A percentile compares a stretch with the other conserved stretches of the same genome.
phyloP scores from a whole-genome alignment of 2,329 filamentous ascomycete species.

The Akanthomyces muscarius region DNA sequence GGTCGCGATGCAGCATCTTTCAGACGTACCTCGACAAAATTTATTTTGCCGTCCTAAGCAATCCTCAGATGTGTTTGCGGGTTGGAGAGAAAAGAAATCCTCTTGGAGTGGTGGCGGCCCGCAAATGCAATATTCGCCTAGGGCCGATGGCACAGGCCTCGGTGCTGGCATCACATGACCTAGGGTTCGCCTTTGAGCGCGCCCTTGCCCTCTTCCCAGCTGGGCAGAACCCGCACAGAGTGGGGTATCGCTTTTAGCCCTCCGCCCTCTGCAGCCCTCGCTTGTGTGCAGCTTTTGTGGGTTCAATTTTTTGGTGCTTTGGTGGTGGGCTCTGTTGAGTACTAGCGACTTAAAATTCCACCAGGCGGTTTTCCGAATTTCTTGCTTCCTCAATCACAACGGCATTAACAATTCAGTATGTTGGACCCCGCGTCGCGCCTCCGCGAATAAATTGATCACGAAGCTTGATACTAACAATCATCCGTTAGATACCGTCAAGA shows the following conservation, averaged over 20 bases:
- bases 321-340: conserved; percentile 7
- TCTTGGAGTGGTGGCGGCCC: conserved; percentile 28
- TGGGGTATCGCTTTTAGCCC: conserved; percentile 12
- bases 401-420: conserved; percentile 20
- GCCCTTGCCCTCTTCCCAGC: conserved; percentile 21
- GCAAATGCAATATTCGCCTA: conserved; percentile 18
- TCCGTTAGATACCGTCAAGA: conserved; percentile 53
- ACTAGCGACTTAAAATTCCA: conserved; percentile 19
- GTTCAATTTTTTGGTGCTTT: not conserved
- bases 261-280: not conserved
- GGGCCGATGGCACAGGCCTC: conserved; percentile 15
- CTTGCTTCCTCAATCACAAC: conserved; percentile 17
- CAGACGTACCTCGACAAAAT: conserved; percentile 62
- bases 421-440: conserved; percentile 14
- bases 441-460: conserved; percentile 19
- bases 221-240: conserved; percentile 8
- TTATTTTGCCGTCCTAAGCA: conserved; percentile 60
- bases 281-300: conserved; percentile 13
- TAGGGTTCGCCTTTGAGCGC: conserved; percentile 24
- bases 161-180: conserved; percentile 28
- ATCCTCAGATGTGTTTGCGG: conserved; percentile 49
- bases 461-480: conserved; percentile 29
- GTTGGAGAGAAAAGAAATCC: conserved; percentile 24
- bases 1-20: conserved; percentile 43
- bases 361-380: conserved; percentile 15